Evolutionary conservation across 1,284 basidiomycete species (phyloP).

Genomic region (Puccinia triticina): DNA sequence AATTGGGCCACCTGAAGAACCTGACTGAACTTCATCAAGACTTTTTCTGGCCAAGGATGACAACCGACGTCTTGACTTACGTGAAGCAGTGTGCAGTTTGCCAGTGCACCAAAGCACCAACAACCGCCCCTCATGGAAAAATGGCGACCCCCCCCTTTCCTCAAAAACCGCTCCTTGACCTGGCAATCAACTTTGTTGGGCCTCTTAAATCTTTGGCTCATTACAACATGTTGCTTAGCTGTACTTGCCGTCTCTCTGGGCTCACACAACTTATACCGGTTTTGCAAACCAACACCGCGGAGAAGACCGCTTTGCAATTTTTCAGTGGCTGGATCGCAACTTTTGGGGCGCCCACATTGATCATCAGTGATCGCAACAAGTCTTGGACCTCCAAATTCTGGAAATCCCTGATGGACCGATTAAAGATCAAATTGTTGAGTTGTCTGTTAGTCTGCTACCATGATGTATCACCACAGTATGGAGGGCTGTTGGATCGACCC

Average conservation of each 20-base stretch:
- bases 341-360: neutral
- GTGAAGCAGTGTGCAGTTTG: too few species aligned
- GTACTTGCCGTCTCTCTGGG: neutral
- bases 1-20: too few species aligned
- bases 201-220: neutral
- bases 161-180: neutral
- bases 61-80: too few species aligned
- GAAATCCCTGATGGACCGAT: too few species aligned
- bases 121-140: neutral
- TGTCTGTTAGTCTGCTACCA: too few species aligned
- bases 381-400: neutral
- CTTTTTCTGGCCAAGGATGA: too few species aligned
- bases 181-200: neutral
- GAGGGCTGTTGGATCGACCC: too few species aligned
- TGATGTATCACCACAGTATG: too few species aligned
- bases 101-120: too few species aligned
- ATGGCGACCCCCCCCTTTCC: too few species aligned
- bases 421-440: too few species aligned
- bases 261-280: neutral
- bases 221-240: conserved; percentile 4
- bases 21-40: too few species aligned
- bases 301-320: neutral
- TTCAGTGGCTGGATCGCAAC: neutral
- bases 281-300: neutral
- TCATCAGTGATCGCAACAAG: neutral